These are phyloP conservation scores for Komagataella phaffii DNA, from an alignment of 805 yeast genomes.

Conservation along the genomic window DNA sequence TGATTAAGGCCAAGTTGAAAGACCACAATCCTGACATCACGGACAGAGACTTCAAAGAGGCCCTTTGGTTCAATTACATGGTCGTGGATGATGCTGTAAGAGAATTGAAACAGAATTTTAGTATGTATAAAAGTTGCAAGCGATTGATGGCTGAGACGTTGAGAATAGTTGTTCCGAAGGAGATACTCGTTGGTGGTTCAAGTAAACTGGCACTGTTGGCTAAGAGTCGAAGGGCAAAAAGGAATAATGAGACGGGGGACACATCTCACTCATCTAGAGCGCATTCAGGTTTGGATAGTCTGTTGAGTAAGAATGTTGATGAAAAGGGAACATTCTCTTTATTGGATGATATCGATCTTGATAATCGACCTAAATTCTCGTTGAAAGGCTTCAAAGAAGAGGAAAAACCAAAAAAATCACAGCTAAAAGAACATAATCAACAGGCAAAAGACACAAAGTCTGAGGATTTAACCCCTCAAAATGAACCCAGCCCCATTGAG, in stretches of 20 bases:
- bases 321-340: neutral
- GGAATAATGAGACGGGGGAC: neutral
- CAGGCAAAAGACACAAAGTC: neutral
- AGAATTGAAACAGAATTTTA: conserved; percentile 25
- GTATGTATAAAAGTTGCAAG: conserved; percentile 8
- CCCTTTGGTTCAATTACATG: conserved; percentile 46
- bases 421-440: neutral
- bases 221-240: conserved; percentile 17
- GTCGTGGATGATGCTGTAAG: conserved; percentile 36
- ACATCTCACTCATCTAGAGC: neutral
- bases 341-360: neutral
- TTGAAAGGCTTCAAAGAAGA: too few species aligned
- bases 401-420: neutral
- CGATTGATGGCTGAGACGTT: conserved; percentile 1
- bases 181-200: conserved; percentile 3
- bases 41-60: conserved; percentile 39
- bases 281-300: neutral
- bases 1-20: conserved; percentile 21
- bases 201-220: conserved; percentile 35
- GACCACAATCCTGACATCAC: conserved; percentile 28
- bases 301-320: neutral
- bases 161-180: conserved; percentile 1
- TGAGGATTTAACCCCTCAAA: neutral
- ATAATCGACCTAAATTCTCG: neutral
- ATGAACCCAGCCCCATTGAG: neutral